A percentile compares a stretch with the other conserved stretches of the same genome.
These are phyloP conservation scores for Chlorella sorokiniana DNA, from an alignment of 139 green algal species.

Conservation along the genomic window DNA sequence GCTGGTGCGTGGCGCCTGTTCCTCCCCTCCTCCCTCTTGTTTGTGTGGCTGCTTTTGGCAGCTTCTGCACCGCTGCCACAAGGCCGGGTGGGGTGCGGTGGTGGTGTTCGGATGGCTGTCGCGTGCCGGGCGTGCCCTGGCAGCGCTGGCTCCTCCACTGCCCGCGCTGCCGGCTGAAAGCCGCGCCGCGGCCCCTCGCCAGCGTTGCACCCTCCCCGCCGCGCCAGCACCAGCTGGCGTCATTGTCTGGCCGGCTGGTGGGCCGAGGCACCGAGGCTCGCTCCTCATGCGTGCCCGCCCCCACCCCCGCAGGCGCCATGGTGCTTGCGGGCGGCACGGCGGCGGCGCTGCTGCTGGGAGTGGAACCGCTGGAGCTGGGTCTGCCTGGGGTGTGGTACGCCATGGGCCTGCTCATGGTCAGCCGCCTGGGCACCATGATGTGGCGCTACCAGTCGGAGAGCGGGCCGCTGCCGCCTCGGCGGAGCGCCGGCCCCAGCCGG, in stretches of 20 bases:
- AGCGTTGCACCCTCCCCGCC: too few relatives aligned
- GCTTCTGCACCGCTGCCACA: too few relatives aligned
- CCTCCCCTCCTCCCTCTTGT: slow-evolving; percentile 1
- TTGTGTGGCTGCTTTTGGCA: not conserved
- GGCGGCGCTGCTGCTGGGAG: slow-evolving; percentile 41
- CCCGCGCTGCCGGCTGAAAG: too few relatives aligned
- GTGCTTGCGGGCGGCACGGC: slow-evolving; percentile 40
- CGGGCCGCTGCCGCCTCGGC: slow-evolving; percentile 42
- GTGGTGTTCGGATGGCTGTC: too few relatives aligned
- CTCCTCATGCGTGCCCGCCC: too few relatives aligned
- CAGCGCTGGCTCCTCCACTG: too few relatives aligned
- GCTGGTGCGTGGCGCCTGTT: slow-evolving; percentile 32
- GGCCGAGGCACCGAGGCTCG: too few relatives aligned
- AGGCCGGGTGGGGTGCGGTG: too few relatives aligned
- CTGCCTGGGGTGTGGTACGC: slow-evolving; percentile 60
- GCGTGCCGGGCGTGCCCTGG: too few relatives aligned
- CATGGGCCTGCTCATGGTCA: slow-evolving; percentile 58
- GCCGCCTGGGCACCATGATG: slow-evolving; percentile 50
- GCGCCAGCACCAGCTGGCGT: too few relatives aligned
- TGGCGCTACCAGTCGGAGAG: slow-evolving; percentile 48
- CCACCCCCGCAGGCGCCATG: slow-evolving; percentile 49
- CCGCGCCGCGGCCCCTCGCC: too few relatives aligned
- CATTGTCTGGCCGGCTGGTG: too few relatives aligned
- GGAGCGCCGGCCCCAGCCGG: not conserved
- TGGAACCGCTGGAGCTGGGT: slow-evolving; percentile 43